Conservation (phyloP, 2,329 filamentous ascomycete species). For the Thermothelomyces thermophilus region DNA sequence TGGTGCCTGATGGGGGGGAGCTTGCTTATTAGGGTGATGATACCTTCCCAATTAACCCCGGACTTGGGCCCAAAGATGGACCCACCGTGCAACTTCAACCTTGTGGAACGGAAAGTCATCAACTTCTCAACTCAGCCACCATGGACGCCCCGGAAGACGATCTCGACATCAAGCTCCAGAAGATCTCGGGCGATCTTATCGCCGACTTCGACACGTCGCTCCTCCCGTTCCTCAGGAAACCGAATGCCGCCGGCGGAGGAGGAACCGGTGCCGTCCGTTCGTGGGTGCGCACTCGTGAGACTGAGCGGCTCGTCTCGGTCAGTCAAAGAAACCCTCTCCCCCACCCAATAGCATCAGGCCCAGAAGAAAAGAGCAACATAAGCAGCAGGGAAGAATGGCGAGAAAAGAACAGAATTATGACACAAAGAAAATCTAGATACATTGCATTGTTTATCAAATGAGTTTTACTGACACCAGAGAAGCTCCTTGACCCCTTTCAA, state of each 20-base stretch:
- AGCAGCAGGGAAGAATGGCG: neutral
- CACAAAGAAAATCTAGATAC: too few relatives aligned
- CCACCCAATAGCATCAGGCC: neutral
- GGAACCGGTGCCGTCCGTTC: conserved; percentile 10
- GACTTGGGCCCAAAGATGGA: neutral
- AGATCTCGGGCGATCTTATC: conserved; percentile 52
- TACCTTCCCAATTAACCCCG: neutral
- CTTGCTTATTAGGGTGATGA: too few relatives aligned
- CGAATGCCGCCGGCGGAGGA: conserved; percentile 29
- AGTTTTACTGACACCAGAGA: neutral
- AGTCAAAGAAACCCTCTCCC: neutral
- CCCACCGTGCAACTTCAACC: neutral
- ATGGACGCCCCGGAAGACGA: conserved; percentile 60
- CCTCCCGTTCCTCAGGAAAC: conserved; percentile 45
- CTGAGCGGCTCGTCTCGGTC: conserved; percentile 22
- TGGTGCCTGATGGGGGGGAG: conserved; percentile 10
- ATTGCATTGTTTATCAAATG: too few relatives aligned
- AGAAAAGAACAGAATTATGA: neutral
- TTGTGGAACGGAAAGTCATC: too few relatives aligned
- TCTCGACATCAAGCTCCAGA: conserved; percentile 55
- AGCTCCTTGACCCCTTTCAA: conserved; percentile 78
- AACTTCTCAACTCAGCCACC: neutral
- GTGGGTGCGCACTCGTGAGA: conserved; percentile 21
- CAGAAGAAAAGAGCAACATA: neutral
- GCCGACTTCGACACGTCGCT: conserved; percentile 51